Evolutionary conservation across 73 alveolate species (phyloP).

Genomic region (Paramecium tetraurelia): DNA sequence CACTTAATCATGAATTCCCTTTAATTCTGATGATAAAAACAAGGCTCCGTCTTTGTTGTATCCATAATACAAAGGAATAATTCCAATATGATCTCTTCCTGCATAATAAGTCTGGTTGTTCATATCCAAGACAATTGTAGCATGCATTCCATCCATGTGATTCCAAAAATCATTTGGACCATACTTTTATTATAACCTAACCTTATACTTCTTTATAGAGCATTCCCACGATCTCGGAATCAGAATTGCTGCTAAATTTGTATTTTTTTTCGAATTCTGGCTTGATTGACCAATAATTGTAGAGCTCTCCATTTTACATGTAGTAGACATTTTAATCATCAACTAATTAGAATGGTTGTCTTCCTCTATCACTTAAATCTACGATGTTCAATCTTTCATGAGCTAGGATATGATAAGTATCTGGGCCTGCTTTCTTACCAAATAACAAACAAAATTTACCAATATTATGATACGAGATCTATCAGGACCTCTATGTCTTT

Average conservation of each 20-base stretch:
- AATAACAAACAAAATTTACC: background rate
- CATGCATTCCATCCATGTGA: slow-evolving; percentile 71
- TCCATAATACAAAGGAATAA: slow-evolving; percentile 71
- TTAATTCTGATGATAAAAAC: slow-evolving; percentile 67
- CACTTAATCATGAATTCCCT: slow-evolving; percentile 67
- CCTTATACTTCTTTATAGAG: slow-evolving; percentile 51
- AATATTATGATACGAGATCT: slow-evolving; percentile 7
- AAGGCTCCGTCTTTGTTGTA: slow-evolving; percentile 54
- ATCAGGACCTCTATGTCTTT: slow-evolving; percentile 65
- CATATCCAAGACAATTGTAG: slow-evolving; percentile 64
- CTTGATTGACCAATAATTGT: slow-evolving; percentile 52
- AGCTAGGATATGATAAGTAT: slow-evolving; percentile 46
- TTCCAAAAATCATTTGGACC: slow-evolving; percentile 61
- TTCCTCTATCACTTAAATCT: slow-evolving; percentile 65
- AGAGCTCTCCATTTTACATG: slow-evolving; percentile 66
- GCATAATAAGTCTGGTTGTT: slow-evolving; percentile 51
- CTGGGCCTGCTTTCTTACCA: slow-evolving; percentile 24
- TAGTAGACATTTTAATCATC: slow-evolving; percentile 49
- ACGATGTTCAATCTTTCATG: slow-evolving; percentile 67
- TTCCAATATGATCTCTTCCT: slow-evolving; percentile 79
- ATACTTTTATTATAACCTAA: slow-evolving; percentile 36
- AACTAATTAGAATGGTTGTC: slow-evolving; percentile 51
- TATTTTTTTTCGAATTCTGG: slow-evolving; percentile 50
- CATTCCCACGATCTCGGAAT: slow-evolving; percentile 56
- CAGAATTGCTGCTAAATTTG: slow-evolving; percentile 63